Conservation (phyloP, 768 basidiomycete genomes). For the Tricholoma sp. region DNA sequence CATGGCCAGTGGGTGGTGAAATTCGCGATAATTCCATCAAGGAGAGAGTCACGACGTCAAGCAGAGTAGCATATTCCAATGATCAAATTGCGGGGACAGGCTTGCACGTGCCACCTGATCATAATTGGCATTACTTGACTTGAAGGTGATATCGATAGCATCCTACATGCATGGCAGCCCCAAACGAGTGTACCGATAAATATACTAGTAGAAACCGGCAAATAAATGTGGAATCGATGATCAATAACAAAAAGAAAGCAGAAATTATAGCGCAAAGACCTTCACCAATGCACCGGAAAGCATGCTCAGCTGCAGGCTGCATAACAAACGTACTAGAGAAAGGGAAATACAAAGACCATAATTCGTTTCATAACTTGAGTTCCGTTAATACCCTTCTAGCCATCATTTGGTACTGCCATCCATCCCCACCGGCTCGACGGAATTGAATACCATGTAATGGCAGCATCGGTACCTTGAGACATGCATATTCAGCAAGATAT, state of each 20-base stretch:
- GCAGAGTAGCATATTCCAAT: too few species aligned
- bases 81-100: neutral
- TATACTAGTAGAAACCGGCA: slow-evolving; percentile 1
- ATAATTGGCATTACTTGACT: neutral
- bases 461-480: slow-evolving; percentile 78
- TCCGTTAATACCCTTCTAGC: slow-evolving; percentile 85
- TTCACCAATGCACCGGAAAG: neutral
- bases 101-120: neutral
- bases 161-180: slow-evolving; percentile 1
- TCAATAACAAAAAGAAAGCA: neutral
- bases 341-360: slow-evolving; percentile 11
- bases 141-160: neutral
- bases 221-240: neutral
- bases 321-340: neutral
- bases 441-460: slow-evolving; percentile 96
- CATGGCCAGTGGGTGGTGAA: too few species aligned
- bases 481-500: slow-evolving; percentile 4
- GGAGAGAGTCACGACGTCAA: too few species aligned
- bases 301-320: neutral
- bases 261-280: neutral
- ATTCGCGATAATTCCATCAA: too few species aligned
- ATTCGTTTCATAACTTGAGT: slow-evolving; percentile 62
- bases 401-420: slow-evolving; percentile 98
- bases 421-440: slow-evolving; percentile 83
- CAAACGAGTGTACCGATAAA: slow-evolving; percentile 9